Conservation (phyloP, 2,329 filamentous ascomycete genomes). For the Microcera coccophila region DNA sequence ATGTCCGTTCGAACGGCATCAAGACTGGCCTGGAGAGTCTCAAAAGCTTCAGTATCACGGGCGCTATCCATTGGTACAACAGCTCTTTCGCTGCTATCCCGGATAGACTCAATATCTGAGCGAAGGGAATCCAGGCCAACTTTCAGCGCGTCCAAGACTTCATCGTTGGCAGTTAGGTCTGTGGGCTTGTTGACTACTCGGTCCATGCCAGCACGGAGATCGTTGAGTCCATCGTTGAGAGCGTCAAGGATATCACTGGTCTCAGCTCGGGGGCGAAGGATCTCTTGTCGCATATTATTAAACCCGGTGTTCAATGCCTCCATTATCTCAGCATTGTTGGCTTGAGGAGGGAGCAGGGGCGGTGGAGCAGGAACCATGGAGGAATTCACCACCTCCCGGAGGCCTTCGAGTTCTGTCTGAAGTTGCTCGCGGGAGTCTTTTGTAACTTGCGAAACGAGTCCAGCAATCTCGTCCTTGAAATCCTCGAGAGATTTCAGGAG, state of each 20-base stretch:
- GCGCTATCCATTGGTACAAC: slow-evolving; percentile 13
- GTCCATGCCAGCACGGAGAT: slow-evolving; percentile 73
- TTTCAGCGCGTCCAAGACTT: slow-evolving; percentile 84
- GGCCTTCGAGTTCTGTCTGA: slow-evolving; percentile 75
- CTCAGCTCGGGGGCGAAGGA: slow-evolving; percentile 63
- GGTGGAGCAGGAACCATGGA: slow-evolving; percentile 61
- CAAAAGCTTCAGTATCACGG: slow-evolving; percentile 68
- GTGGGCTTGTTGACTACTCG: slow-evolving; percentile 71
- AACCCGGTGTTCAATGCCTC: slow-evolving; percentile 68
- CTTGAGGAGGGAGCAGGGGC: slow-evolving; percentile 35
- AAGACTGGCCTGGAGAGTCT: slow-evolving; percentile 76
- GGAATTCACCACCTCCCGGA: slow-evolving; percentile 72
- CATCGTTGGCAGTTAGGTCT: slow-evolving; percentile 80
- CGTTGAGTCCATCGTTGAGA: slow-evolving; percentile 80
- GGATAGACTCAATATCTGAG: slow-evolving; percentile 66
- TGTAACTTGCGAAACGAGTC: slow-evolving; percentile 50
- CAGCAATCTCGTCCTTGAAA: slow-evolving; percentile 64
- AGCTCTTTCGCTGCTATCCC: slow-evolving; percentile 52
- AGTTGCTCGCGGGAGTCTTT: slow-evolving; percentile 59
- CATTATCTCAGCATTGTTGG: slow-evolving; percentile 62
- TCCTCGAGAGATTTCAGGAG: slow-evolving; percentile 62
- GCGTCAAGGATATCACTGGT: slow-evolving; percentile 87
- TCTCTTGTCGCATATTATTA: slow-evolving; percentile 69
- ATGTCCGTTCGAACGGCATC: slow-evolving; percentile 71
- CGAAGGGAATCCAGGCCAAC: slow-evolving; percentile 73